phyloP scores from a whole-genome alignment of 495 filamentous ascomycete species.

The Amorphotheca resinae region DNA sequence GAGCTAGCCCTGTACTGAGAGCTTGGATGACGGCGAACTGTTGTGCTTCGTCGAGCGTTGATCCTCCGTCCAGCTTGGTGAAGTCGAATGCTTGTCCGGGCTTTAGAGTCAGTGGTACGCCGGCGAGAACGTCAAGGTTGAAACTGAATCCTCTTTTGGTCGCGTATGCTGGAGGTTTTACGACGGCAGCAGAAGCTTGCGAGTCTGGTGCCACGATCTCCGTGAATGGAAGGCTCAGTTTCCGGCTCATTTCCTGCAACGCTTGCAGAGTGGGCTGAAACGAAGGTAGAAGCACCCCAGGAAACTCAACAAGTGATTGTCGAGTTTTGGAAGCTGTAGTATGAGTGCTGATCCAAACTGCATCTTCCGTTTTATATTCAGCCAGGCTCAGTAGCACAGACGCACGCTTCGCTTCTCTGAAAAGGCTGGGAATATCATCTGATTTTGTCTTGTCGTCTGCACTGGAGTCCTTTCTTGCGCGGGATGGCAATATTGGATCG shows the following conservation, averaged over 20 bases:
- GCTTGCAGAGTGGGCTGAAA: slow-evolving; percentile 56
- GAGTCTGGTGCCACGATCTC: slow-evolving; percentile 39
- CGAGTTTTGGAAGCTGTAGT: slow-evolving; percentile 13
- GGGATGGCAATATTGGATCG: slow-evolving; percentile 12
- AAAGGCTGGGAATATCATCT: slow-evolving; percentile 19
- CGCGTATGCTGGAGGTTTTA: slow-evolving; percentile 44
- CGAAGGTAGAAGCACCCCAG: slow-evolving; percentile 50
- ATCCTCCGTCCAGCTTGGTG: slow-evolving; percentile 26
- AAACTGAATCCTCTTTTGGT: slow-evolving; percentile 37
- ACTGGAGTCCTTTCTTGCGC: slow-evolving; percentile 12
- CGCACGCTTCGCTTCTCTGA: slow-evolving; percentile 19
- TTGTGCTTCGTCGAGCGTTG: slow-evolving; percentile 48
- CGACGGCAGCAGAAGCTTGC: slow-evolving; percentile 9
- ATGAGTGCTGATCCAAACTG: slow-evolving; percentile 18
- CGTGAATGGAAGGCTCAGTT: slow-evolving; percentile 43
- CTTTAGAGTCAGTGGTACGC: slow-evolving; percentile 23
- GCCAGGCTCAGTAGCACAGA: slow-evolving; percentile 19
- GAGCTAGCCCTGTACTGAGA: slow-evolving; percentile 41
- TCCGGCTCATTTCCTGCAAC: slow-evolving; percentile 44
- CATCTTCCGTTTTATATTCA: slow-evolving; percentile 20
- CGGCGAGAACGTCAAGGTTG: slow-evolving; percentile 35
- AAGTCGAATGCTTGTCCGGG: slow-evolving; percentile 29
- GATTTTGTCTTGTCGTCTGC: slow-evolving; percentile 9
- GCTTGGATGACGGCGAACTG: slow-evolving; percentile 40
- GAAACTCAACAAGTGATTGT: slow-evolving; percentile 53